Conservation (phyloP, 2,329 filamentous ascomycete genomes). For the Dothistroma septosporum region DNA sequence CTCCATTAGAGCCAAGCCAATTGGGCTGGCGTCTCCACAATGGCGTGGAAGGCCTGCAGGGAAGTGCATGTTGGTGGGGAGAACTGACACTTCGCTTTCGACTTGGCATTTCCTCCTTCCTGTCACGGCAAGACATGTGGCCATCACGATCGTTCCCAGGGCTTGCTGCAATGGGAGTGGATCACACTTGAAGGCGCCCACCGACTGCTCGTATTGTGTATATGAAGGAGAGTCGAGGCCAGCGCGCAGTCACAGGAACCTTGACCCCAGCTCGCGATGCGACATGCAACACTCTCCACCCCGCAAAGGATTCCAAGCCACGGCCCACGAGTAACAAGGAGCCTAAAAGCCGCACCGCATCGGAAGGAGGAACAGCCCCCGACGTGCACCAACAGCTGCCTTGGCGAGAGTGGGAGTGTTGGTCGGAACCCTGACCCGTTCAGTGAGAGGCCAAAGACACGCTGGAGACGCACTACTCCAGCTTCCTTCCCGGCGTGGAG, state of each 20-base stretch:
- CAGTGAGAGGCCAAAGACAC: background rate
- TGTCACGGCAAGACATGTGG: background rate
- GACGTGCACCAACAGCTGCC: background rate
- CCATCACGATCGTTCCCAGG: background rate
- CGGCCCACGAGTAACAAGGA: background rate
- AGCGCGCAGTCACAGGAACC: background rate
- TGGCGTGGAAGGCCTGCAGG: background rate
- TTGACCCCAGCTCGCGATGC: background rate
- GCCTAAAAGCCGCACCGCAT: background rate
- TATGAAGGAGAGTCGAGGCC: background rate
- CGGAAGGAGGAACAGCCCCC: background rate
- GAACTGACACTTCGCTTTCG: background rate
- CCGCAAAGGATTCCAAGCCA: background rate
- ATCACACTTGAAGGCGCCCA: too few relatives aligned
- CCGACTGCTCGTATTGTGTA: background rate
- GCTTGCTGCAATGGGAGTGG: background rate
- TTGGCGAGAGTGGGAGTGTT: slow-evolving; percentile 1
- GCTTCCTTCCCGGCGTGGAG: slow-evolving; percentile 11
- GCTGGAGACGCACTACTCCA: background rate
- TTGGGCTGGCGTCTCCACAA: background rate
- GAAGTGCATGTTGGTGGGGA: background rate
- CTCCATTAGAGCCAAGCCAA: background rate
- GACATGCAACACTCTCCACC: background rate
- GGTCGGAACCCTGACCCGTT: slow-evolving; percentile 1
- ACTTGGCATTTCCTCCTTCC: background rate